These are phyloP conservation scores for Boletellus sp. DNA, from an alignment of 768 basidiomycete genomes.

Conservation along the genomic window DNA sequence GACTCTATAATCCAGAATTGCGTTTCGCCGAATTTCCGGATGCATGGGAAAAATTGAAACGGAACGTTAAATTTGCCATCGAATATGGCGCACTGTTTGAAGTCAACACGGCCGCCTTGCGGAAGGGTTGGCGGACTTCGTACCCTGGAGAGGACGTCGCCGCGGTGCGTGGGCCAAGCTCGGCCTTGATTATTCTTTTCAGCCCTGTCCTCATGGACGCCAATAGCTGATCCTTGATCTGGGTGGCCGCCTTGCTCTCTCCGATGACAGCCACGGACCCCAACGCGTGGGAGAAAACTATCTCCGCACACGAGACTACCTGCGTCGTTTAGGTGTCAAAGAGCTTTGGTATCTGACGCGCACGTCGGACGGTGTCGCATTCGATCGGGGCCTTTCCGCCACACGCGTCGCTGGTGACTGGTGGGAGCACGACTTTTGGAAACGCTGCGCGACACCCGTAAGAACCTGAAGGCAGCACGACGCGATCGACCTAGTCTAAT, in stretches of 20 bases:
- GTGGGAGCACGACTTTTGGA: slow-evolving; percentile 63
- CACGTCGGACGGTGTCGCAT: slow-evolving; percentile 28
- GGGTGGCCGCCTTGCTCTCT: slow-evolving; percentile 77
- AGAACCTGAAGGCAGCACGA: slow-evolving; percentile 13
- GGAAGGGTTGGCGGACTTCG: slow-evolving; percentile 83
- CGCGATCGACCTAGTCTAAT: not conserved
- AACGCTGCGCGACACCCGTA: slow-evolving; percentile 11
- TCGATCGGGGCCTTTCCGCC: slow-evolving; percentile 36
- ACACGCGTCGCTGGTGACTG: slow-evolving; percentile 49
- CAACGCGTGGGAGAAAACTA: slow-evolving; percentile 89
- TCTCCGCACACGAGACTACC: slow-evolving; percentile 57
- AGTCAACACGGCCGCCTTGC: slow-evolving; percentile 85
- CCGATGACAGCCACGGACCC: slow-evolving; percentile 95
- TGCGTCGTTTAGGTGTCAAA: slow-evolving; percentile 52
- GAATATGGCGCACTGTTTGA: slow-evolving; percentile 91
- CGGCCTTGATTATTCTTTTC: slow-evolving; percentile 2
- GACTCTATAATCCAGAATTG: slow-evolving; percentile 72
- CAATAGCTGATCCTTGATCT: slow-evolving; percentile 63
- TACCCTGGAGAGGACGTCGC: slow-evolving; percentile 83
- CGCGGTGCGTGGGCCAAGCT: slow-evolving; percentile 47
- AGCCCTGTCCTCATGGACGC: slow-evolving; percentile 6
- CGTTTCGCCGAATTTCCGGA: slow-evolving; percentile 51
- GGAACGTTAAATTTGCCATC: slow-evolving; percentile 72
- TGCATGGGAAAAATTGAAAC: slow-evolving; percentile 61
- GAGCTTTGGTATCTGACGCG: slow-evolving; percentile 62